Evolutionary conservation across 2,329 filamentous ascomycete species (phyloP), one percentile per base, ranked within the genome.

Genomic region (Aureobasidium namibiae): DNA sequence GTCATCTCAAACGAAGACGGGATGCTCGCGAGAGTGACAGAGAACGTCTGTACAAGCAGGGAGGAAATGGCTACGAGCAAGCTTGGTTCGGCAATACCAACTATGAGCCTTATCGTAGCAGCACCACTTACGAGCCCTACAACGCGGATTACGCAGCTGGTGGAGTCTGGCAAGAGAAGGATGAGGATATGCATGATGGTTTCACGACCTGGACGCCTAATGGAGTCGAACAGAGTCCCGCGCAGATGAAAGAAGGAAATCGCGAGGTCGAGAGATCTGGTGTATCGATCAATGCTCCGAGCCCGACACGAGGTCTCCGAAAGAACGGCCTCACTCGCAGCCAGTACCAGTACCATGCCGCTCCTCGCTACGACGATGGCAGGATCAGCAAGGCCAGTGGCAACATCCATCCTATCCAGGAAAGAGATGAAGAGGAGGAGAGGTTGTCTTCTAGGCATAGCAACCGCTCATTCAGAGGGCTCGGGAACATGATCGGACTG

Each of bases 401-500:
- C 3, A 73, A 76, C 24, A 86, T 86, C 26, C 83, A 85, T 66
- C 81, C 82, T 0, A 87, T 87, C 46, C 82, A 84, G 38, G 82
- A 84, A 66, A 72, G 78, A 13, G 83, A 86, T 61, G 83, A 85
- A 62, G 80, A 84, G 53, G 80, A 82, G 60, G 74, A 75, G 1
- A 50, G 62, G 26, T 46, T 50, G 59, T 60, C 54, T 8, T 57
- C 54, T 3, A 46, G 54, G 31, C 41, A 57, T 42, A 48, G 54
- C 49, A 61, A 61, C n/a, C 60, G 62, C 21, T 63, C 63, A 33
- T 60, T 68, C 23, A 60, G 49, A 29, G 65, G 64, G 29, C 36
- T 66, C 29, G 66, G 65, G 53, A 45, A 57, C 2, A 48, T 61
- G 33, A 38, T 57, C 13, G 33, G 57, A 26, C n/a, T 41, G 11